These are phyloP conservation scores for Phanerochaete sordida DNA, from an alignment of 768 basidiomycete genomes.

Conservation along the genomic window DNA sequence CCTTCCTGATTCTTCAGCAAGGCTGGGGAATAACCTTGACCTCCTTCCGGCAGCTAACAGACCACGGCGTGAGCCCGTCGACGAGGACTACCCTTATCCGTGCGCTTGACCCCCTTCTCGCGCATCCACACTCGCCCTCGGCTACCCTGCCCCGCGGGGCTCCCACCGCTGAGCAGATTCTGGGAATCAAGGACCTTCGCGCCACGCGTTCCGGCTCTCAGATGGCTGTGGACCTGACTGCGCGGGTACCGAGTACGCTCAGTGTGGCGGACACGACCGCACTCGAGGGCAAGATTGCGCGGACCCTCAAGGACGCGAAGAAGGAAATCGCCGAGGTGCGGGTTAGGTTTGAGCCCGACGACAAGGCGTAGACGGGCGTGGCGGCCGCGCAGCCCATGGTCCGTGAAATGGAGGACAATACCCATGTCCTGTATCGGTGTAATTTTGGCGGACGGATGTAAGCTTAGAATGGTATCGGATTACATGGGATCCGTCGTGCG, in stretches of 20 bases:
- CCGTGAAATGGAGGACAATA: background rate
- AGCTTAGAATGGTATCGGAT: background rate
- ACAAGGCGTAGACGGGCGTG: slow-evolving; percentile 11
- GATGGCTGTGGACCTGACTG: slow-evolving; percentile 80
- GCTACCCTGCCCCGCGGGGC: slow-evolving; percentile 2
- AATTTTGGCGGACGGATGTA: slow-evolving; percentile 1
- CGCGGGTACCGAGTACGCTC: slow-evolving; percentile 57
- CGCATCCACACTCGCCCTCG: slow-evolving; percentile 19
- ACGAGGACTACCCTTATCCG: slow-evolving; percentile 52
- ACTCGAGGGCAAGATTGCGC: slow-evolving; percentile 61
- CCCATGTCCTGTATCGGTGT: slow-evolving; percentile 4
- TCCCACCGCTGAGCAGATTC: slow-evolving; percentile 23
- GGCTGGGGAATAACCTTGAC: slow-evolving; percentile 62
- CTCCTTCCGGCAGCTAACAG: slow-evolving; percentile 79
- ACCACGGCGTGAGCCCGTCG: slow-evolving; percentile 66
- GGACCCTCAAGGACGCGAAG: slow-evolving; percentile 49
- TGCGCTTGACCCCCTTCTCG: slow-evolving; percentile 54
- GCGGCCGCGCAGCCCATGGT: background rate
- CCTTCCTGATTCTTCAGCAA: slow-evolving; percentile 82
- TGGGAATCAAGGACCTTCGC: slow-evolving; percentile 52
- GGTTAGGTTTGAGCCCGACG: slow-evolving; percentile 55
- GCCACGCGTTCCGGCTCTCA: slow-evolving; percentile 78
- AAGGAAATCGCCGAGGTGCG: slow-evolving; percentile 73
- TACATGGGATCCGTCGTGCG: background rate
- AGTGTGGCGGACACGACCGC: slow-evolving; percentile 54